Evolutionary conservation across 148 eudicot species (phyloP).

Genomic region (Silene conica): DNA sequence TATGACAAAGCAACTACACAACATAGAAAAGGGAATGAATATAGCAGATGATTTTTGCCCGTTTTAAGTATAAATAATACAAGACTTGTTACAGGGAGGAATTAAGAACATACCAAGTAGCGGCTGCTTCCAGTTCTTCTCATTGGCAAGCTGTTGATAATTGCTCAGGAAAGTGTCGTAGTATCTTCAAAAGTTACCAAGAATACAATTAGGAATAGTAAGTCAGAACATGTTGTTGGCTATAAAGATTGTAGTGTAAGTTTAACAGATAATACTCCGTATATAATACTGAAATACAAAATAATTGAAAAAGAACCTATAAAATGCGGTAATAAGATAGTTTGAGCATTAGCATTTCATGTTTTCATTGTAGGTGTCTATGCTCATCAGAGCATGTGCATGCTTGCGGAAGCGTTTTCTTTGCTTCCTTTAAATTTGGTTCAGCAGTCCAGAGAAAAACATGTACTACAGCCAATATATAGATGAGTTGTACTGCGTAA

Average conservation of each 20-base stretch:
- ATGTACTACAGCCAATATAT: too few relatives aligned
- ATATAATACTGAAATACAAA: background rate
- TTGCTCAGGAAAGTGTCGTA: conserved; percentile 82
- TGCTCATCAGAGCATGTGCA: too few relatives aligned
- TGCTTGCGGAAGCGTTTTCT: too few relatives aligned
- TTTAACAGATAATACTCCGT: too few relatives aligned
- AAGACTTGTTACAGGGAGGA: background rate
- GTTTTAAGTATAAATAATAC: background rate
- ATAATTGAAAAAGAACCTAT: too few relatives aligned
- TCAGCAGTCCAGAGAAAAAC: too few relatives aligned
- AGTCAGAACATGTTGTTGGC: background rate
- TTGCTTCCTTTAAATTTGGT: too few relatives aligned
- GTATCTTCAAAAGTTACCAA: conserved; percentile 47
- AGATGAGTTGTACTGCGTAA: too few relatives aligned
- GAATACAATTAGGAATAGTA: background rate
- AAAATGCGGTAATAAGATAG: too few relatives aligned
- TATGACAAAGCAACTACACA: conserved; percentile 83
- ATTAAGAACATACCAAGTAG: conserved; percentile 45
- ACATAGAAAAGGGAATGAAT: conserved; percentile 9
- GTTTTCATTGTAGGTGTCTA: too few relatives aligned
- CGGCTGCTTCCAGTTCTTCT: conserved; percentile 85
- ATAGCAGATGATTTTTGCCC: background rate
- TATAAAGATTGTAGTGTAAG: background rate
- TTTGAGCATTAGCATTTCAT: too few relatives aligned
- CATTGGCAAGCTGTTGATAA: conserved; percentile 69